These are phyloP conservation scores for Aphanomyces invadans DNA, from an alignment of 352 stramenopile genomes.

Conservation along the genomic window DNA sequence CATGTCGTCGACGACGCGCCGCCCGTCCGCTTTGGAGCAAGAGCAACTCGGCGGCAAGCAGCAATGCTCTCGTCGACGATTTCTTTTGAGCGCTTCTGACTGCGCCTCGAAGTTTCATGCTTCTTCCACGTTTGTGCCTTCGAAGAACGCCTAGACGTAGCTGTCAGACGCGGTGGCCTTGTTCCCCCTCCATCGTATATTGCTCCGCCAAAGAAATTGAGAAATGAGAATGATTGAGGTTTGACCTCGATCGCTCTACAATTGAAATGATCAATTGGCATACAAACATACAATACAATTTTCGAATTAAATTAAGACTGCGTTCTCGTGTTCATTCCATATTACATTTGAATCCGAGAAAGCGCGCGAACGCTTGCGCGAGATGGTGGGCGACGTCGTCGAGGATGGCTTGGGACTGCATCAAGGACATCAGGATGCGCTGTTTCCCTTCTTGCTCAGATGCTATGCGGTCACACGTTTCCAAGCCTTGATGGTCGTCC, in stretches of 20 bases:
- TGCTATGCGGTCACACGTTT: background rate
- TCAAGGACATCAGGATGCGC: constrained; percentile 16
- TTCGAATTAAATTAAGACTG: background rate
- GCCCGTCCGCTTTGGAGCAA: constrained; percentile 67
- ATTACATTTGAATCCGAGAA: constrained; percentile 5
- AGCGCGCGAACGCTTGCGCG: background rate
- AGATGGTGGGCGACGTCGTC: constrained; percentile 2
- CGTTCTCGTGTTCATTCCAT: background rate
- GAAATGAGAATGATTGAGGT: background rate
- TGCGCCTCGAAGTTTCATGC: background rate
- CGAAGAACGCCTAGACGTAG: constrained; percentile 10
- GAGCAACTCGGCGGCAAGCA: constrained; percentile 50
- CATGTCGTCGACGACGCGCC: no score
- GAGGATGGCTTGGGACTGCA: constrained; percentile 1
- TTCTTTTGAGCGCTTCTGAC: background rate
- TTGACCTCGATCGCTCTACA: background rate
- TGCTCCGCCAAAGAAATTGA: no score
- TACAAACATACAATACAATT: background rate
- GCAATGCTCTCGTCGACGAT: constrained; percentile 4
- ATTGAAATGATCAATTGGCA: background rate
- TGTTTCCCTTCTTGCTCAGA: constrained; percentile 10
- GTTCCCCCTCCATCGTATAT: no score
- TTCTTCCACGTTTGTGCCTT: background rate
- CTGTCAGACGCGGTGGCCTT: constrained; percentile 1
- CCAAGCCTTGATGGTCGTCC: background rate